phyloP scores from a whole-genome alignment of 2,329 filamentous ascomycete species.

The Alternaria ethzedia region DNA sequence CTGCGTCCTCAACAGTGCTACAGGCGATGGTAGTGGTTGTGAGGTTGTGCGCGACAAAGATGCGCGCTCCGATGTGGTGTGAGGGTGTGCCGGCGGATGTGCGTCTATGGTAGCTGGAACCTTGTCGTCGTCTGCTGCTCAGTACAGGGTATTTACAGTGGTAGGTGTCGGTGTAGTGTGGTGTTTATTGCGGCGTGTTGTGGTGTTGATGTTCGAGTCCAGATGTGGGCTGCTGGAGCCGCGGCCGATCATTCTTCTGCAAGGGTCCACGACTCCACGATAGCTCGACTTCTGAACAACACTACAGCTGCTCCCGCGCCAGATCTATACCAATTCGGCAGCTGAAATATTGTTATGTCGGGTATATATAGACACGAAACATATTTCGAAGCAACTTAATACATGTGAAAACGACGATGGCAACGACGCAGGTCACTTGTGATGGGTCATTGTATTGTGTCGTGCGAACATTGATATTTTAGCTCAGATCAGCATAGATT shows the following conservation, averaged over 20 bases:
- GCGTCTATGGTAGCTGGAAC: neutral
- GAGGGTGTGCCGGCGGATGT: neutral
- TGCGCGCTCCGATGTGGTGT: neutral
- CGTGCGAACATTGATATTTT: conserved; percentile 4
- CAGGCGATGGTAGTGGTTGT: neutral
- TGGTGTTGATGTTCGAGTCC: neutral
- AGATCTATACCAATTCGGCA: neutral
- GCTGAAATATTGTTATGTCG: neutral
- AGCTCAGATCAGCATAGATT: conserved; percentile 6
- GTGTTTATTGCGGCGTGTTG: neutral
- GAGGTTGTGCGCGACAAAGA: neutral
- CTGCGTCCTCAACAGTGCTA: neutral
- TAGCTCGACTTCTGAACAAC: conserved; percentile 6
- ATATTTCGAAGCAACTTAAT: neutral
- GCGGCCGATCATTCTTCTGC: conserved; percentile 18
- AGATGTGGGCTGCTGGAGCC: conserved; percentile 8
- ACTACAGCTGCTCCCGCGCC: neutral
- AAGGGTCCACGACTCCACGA: conserved; percentile 19
- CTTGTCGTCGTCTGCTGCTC: neutral
- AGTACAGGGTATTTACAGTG: neutral
- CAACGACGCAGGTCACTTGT: neutral
- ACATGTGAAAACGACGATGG: neutral
- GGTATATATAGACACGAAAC: neutral
- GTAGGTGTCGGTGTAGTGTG: neutral
- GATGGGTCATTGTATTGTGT: neutral